Percentiles rank a stretch among this genome's conserved stretches.
Conservation (phyloP, 2,329 filamentous ascomycete species). For the Calonectria hawksworthii region DNA sequence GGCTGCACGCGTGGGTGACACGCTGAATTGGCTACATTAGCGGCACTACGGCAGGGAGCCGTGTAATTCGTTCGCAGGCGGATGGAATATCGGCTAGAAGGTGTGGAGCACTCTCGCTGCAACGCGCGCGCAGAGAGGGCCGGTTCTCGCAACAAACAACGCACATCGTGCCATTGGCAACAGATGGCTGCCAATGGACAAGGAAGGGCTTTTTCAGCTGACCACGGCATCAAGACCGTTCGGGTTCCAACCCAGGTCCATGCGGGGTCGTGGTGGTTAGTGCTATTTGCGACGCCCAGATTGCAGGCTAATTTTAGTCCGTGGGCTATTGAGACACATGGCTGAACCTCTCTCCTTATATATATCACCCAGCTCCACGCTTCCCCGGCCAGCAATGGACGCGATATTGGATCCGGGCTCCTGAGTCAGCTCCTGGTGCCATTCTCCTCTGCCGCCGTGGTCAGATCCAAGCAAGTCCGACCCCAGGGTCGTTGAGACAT, state of each 20-base stretch:
- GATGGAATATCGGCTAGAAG: conserved; percentile 21
- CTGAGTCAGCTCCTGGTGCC: conserved; percentile 7
- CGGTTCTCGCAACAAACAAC: conserved; percentile 15
- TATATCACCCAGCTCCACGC: conserved; percentile 23
- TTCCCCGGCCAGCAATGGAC: not conserved
- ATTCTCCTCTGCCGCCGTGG: not conserved
- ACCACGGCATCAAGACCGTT: conserved; percentile 8
- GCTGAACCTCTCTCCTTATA: conserved; percentile 27
- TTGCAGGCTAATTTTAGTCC: conserved; percentile 39
- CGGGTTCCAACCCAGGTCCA: conserved; percentile 17
- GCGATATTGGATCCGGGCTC: not conserved
- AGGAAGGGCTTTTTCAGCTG: conserved; percentile 21
- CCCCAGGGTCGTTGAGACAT: conserved; percentile 12
- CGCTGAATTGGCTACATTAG: conserved; percentile 35
- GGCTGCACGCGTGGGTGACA: conserved; percentile 27
- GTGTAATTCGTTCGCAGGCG: conserved; percentile 32
- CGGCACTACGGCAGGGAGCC: conserved; percentile 33
- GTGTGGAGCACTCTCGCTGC: conserved; percentile 5
- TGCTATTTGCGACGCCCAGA: conserved; percentile 23
- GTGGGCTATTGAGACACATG: conserved; percentile 33
- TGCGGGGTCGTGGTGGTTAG: conserved; percentile 33
- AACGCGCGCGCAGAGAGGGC: conserved; percentile 8
- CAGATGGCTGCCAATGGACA: conserved; percentile 12
- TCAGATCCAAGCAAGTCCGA: not conserved
- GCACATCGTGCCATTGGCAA: conserved; percentile 9